Evolutionary conservation across 805 yeast genomes (phyloP), one percentile per base, ranked within the genome.

Genomic region (Yamadazyma olivae): DNA sequence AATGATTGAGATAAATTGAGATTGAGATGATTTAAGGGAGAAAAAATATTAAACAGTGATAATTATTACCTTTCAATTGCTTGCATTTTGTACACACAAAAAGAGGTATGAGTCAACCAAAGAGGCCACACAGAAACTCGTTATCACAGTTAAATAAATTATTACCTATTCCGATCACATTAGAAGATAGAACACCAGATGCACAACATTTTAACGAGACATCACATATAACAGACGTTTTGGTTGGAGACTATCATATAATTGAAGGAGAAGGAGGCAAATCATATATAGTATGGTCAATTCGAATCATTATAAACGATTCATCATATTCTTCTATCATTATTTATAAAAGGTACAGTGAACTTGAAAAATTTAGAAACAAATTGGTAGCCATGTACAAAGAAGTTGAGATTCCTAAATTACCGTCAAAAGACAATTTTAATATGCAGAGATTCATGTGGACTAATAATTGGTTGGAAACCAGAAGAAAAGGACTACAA

Each of bases 261-360:
- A 56, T 67, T 5, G 50, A 56, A 16, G 74, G 72, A 8, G 68
- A 64, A 19, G 53, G 54, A 5, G 68, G 70, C 1, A 49, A 45
- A 29, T 48, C 63, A 33, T 67, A 65, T 45, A 54, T 59, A 14
- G 69, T 58, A 17, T 67, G 74, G 74, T 35, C 61, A 3, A 56
- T 67, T 8, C 55, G 59, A 30, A 54, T 67, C 5, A 58, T 62
- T 3, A 45, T 67, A 16, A 57, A 67, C 35, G 69, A 64, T 31
- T 57, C 64, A 5, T 45, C 50, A 18, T 59, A 58, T 41, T 59
- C 74, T 3, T 62, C 61, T 40, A 67, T 83, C 14, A 53, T 59
- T 30, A 48, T 77, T 3, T 73, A 77, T 51, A 77, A 74, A 51
- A 54, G 95, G 25, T 86, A 82, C 55, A 72, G 77, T 23, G 91